Evolutionary conservation across 768 basidiomycete species (phyloP), one percentile per base, ranked within the genome.

Genomic region (Tulasnella sp.): DNA sequence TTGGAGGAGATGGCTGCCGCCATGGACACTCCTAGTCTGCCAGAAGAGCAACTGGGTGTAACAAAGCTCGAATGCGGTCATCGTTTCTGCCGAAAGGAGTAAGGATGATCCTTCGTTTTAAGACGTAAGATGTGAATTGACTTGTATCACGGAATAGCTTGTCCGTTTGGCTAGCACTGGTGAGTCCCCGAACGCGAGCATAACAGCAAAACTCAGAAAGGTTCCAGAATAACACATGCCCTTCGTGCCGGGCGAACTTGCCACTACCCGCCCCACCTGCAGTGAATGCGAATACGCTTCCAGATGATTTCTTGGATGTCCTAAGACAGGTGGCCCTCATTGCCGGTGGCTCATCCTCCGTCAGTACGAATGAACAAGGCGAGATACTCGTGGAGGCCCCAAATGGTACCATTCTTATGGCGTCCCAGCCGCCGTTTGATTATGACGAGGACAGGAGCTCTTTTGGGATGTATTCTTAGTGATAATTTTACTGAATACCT

Each of bases 71-170:
- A 78, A 1, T 83, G 82, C 73, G 78, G 79, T 2, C 91, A 94
- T 62, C 72, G 35, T n/a, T 93, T 92, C 77, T 93, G 91, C 78
- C 84, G 90, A 75, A 87, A 86, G 81, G 91, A 93, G 91, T 92
- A 78, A 80, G 80, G 81, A 78, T 76, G 7, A 19, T 39, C n/a
- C 14, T 22, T 75, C 47, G 66, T 16, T 3, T 41, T 62, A 72
- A 52, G 42, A 70, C 22, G 66, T 63, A 72, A 65, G 37, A 22
- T 44, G 47, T n/a, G 69, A 52, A n/a, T 42, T 71, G 37, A 72
- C 12, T 22, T 39, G 14, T 12, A 39, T 32, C 14, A 8, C 62
- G 9, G n/a, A 37, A 42, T 42, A 77, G 72, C 42, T 66, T 74
- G n/a, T 63, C 74, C 14, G 76, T 36, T 14, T 75, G 74, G 71